Base-by-base conservation (phyloP, 768 basidiomycete genomes). In the Leccinum disarticulatum region DNA sequence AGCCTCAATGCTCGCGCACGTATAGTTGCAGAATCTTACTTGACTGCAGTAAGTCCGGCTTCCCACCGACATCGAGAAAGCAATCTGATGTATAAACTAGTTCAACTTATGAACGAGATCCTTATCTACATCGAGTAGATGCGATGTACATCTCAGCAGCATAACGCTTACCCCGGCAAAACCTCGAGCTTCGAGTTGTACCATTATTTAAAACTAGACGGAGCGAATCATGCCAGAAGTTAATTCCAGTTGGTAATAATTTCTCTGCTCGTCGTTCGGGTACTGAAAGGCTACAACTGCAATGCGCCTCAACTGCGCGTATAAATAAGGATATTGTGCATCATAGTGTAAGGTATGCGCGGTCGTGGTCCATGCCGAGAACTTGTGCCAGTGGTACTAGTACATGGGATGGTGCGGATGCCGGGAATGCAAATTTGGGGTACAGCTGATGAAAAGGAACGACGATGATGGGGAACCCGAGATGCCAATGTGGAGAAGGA, bases 11-110 rank as follows among this genome's bases (percentile, higher is more conserved):
- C 95, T 19, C 84, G 97, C 57, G 95, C 96, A 1, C 91, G 97
- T 73, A 98, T 91, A 57, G 96, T 98, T 28, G 97, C 97, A 41
- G 97, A 98, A 76, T 94, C 93, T 13, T 98, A 98, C 76, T 79
- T 98, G 67, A 85, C 85, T 59, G 90, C 91, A n/a, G 94, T 94
- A 73, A 73, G 93, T 61, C 28, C 52, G 41, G n/a, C 6, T 46
- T 25, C 6, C 27, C 22, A 14, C 17, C 28, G 14, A 43, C 8
- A 2, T 52, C 28, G 5, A 46, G 15, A 1, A 30, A 58, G 14
- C 22, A 28, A 33, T 49, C 53, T 69, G 36, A 71, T 46, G 27
- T 30, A n/a, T 31, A 6, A 5, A 14, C 30, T 22, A 72, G 71
- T 74, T 73, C 58, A 64, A 60, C 49, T 67, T 67, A 55, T 73